These are phyloP conservation scores for Cercospora sp. DNA, from an alignment of 2,329 filamentous ascomycete species.

Conservation along the genomic window DNA sequence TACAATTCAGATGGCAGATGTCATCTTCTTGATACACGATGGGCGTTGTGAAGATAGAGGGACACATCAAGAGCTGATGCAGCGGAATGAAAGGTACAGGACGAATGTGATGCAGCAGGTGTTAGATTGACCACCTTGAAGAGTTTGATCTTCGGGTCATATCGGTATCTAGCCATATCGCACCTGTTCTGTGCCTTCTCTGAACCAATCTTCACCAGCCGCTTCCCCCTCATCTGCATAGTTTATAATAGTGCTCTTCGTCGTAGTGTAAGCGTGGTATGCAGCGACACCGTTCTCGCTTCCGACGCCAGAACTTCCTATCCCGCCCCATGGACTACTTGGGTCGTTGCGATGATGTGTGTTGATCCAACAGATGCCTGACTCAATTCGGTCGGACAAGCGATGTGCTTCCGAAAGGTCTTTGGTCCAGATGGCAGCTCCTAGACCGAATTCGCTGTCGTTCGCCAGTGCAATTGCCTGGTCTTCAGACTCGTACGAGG, in stretches of 20 bases:
- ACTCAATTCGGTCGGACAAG: conserved; percentile 55
- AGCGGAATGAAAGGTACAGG: conserved; percentile 40
- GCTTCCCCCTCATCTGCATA: conserved; percentile 59
- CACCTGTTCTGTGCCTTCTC: conserved; percentile 57
- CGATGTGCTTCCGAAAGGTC: conserved; percentile 56
- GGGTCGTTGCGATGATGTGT: conserved; percentile 71
- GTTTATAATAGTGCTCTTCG: conserved; percentile 69
- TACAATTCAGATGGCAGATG: conserved; percentile 42
- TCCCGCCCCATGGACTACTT: conserved; percentile 68
- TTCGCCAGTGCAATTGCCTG: conserved; percentile 51
- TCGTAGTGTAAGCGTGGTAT: conserved; percentile 48
- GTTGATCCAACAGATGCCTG: conserved; percentile 65
- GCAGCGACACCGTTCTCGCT: conserved; percentile 68
- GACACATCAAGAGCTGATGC: conserved; percentile 42
- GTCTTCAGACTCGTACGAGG: conserved; percentile 44
- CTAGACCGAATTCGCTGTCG: conserved; percentile 52
- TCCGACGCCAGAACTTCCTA: conserved; percentile 63
- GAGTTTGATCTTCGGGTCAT: no score
- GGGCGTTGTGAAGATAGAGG: conserved; percentile 43
- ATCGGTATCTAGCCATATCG: conserved; percentile 56
- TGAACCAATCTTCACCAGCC: conserved; percentile 66
- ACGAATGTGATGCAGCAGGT: conserved; percentile 4
- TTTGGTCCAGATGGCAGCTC: conserved; percentile 54
- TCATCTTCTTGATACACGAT: conserved; percentile 42
- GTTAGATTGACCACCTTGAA: not conserved